Evolutionary conservation across 331 rosid species (phyloP), one percentile per base, ranked within the genome.

Genomic region (Malus hybrid): DNA sequence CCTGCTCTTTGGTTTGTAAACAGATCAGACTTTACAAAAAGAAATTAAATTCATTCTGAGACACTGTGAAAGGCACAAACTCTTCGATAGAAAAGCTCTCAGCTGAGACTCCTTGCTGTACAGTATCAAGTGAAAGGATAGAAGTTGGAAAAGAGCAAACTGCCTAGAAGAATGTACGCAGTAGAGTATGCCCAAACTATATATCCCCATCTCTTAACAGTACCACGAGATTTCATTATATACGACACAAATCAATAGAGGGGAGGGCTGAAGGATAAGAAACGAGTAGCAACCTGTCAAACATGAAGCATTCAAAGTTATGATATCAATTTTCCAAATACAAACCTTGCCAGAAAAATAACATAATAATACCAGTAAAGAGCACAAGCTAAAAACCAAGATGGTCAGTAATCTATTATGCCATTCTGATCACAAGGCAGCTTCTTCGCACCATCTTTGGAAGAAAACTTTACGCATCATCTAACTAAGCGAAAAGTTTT

Each of bases 201-300:
- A 61, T 83, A 89, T 81, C 93, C 86, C 98, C 96, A 91, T 81
- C 78, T 77, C 72, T 10, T 75, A 61, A 1, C n/a, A 68, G 69
- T 81, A 46, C 75, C 28, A 7, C 75, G 96, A 33, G 80, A 65
- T 70, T 73, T 72, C 91, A 87, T 90, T 71, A 90, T 62, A 70
- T 87, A 78, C 2, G 96, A 83, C 64, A 95, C 92, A 83, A 87
- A 94, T 96, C 99, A 94, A 85, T 94, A 94, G 10, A 94, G 83
- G 44, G 95, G 86, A 78, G 99, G 96, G 80, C 91, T 90, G 55
- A 96, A 84, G 62, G 99, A 90, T 76, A 94, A 80, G 87, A 94
- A 90, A 71, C 99, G 99, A 65, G 99, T 92, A 5, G 99, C 84
- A 65, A 94, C 99, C 99, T 94, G 96, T 80, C 79, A 27, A 65